Evolutionary conservation across 805 yeast genomes (phyloP).

Genomic region (Metschnikowia continentalis): DNA sequence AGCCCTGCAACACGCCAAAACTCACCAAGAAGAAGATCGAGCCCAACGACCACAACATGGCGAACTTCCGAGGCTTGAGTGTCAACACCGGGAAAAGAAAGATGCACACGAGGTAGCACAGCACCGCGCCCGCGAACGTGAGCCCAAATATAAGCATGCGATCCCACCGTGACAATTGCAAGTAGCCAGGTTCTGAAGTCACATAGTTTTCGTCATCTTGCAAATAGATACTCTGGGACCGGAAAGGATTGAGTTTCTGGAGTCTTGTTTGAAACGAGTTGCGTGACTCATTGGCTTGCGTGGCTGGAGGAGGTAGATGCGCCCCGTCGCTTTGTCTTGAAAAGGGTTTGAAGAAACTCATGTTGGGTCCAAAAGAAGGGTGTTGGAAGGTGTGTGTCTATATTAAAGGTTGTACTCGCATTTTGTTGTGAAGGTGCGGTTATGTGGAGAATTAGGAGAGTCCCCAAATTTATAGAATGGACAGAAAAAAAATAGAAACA

Average conservation of each 20-base stretch:
- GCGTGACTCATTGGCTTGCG: conserved; percentile 20
- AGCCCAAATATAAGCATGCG: conserved; percentile 43
- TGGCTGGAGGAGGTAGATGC: conserved; percentile 38
- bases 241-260: conserved; percentile 38
- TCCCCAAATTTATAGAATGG: too few species aligned
- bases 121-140: conserved; percentile 39
- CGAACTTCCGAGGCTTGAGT: conserved; percentile 43
- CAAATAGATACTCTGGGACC: conserved; percentile 32
- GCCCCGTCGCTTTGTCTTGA: conserved; percentile 28
- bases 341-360: conserved; percentile 40
- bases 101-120: conserved; percentile 40
- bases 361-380: conserved; percentile 8
- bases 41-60: conserved; percentile 45
- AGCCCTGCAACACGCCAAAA: conserved; percentile 44
- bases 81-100: conserved; percentile 41
- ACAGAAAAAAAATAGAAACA: neutral
- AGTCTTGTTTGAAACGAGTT: conserved; percentile 27
- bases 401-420: neutral
- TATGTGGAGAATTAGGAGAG: neutral
- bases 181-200: conserved; percentile 41
- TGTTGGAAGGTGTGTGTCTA: too few species aligned
- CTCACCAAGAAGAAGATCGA: conserved; percentile 43
- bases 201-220: conserved; percentile 42
- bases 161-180: conserved; percentile 44
- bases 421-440: neutral